phyloP scores from a whole-genome alignment of 768 basidiomycete genomes.

The Mycena rosella region DNA sequence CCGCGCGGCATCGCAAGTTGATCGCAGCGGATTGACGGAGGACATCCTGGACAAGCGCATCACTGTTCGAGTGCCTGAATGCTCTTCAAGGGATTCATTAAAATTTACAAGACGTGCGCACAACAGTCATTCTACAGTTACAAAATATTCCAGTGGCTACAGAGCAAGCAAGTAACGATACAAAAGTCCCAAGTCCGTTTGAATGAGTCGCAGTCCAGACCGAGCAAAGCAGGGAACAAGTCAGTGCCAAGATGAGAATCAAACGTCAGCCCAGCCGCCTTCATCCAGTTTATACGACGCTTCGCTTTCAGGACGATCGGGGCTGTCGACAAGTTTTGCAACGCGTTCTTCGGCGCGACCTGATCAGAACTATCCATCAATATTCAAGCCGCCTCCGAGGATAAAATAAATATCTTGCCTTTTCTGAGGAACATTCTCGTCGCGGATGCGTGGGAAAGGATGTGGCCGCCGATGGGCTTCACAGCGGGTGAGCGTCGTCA shows the following conservation, averaged over 20 bases:
- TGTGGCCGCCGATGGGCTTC: constrained; percentile 87
- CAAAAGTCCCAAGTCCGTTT: constrained; percentile 11
- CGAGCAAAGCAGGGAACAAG: background rate
- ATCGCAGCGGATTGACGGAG: too few species aligned
- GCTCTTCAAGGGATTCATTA: too few species aligned
- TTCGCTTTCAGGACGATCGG: constrained; percentile 90
- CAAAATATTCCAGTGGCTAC: constrained; percentile 3
- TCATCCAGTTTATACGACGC: constrained; percentile 93
- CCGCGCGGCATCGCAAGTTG: background rate
- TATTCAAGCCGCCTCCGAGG: background rate
- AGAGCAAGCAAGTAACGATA: constrained; percentile 33
- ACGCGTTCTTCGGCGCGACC: constrained; percentile 93
- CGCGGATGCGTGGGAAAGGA: constrained; percentile 90
- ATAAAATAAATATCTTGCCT: constrained; percentile 58
- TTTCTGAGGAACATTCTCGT: constrained; percentile 91
- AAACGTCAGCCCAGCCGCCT: constrained; percentile 91
- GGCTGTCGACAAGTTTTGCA: constrained; percentile 91
- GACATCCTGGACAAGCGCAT: too few species aligned
- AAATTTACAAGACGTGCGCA: too few species aligned
- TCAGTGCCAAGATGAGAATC: constrained; percentile 38
- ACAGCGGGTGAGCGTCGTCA: background rate
- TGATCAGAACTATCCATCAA: constrained; percentile 42
- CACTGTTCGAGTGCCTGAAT: too few species aligned
- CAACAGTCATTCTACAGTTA: background rate
- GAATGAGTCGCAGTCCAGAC: constrained; percentile 14